These are phyloP conservation scores for Petrea volubilis DNA, from an alignment of 257 asterid species.

Conservation along the genomic window DNA sequence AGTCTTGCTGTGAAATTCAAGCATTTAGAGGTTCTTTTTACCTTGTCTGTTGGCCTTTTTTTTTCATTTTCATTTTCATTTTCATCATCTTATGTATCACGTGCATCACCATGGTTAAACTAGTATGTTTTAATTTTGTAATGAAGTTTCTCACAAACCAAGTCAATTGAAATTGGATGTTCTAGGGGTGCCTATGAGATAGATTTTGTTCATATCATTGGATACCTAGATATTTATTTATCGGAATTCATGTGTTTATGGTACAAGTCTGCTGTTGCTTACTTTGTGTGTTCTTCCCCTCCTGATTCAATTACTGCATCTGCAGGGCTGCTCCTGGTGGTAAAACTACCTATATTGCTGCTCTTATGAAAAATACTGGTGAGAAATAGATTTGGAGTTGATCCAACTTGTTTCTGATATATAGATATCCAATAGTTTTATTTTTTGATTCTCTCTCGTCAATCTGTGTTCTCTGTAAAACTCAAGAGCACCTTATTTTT, in stretches of 20 bases:
- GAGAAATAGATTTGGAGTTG: constrained; percentile 25
- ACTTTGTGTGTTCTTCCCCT: constrained; percentile 13
- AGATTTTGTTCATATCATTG: no score
- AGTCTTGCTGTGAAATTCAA: neutral
- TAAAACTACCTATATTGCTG: constrained; percentile 86
- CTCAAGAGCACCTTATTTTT: neutral
- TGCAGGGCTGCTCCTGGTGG: constrained; percentile 99
- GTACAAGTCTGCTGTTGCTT: constrained; percentile 16
- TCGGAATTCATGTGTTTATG: neutral
- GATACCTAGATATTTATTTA: no score
- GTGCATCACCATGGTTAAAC: neutral
- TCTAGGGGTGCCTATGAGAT: no score
- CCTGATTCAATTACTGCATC: constrained; percentile 31
- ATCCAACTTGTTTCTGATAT: constrained; percentile 2
- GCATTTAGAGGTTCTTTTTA: neutral
- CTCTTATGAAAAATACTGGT: constrained; percentile 97
- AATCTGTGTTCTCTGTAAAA: neutral
- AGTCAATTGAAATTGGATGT: no score
- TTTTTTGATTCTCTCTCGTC: neutral
- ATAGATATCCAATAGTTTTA: neutral
- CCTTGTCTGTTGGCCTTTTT: no score
- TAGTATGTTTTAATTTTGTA: no score
- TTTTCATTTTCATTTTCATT: neutral
- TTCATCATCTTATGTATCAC: neutral
- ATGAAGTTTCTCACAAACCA: no score